Percentiles rank a stretch among this genome's conserved stretches.
Conservation (phyloP, 371 early-diverging fungal species). For the Rhizopus arrhizus region DNA sequence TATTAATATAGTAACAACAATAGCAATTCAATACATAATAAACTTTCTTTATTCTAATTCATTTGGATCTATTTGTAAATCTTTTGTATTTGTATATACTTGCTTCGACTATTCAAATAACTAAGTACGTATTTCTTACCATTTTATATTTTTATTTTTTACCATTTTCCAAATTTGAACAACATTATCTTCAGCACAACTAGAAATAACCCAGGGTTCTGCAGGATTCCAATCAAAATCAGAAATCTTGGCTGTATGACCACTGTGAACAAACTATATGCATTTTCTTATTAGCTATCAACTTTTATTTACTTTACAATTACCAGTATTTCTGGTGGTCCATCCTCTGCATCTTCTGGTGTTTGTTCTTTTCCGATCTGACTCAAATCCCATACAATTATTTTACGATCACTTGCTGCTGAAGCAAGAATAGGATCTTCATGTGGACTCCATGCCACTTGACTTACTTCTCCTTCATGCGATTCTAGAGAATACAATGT, state of each 20-base stretch:
- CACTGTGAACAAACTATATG: constrained; percentile 94
- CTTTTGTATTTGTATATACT: constrained; percentile 34
- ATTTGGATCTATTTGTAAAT: constrained; percentile 22
- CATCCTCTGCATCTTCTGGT: constrained; percentile 96
- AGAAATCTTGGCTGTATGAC: constrained; percentile 95
- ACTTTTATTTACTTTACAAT: constrained; percentile 5
- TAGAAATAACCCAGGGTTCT: constrained; percentile 94
- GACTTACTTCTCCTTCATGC: constrained; percentile 92
- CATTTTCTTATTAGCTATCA: constrained; percentile 10
- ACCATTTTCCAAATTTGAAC: constrained; percentile 99
- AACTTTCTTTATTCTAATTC: constrained; percentile 36
- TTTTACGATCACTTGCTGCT: constrained; percentile 88
- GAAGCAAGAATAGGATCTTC: constrained; percentile 91
- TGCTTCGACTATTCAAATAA: constrained; percentile 32
- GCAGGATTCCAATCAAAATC: constrained; percentile 97
- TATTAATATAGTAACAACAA: too few species aligned
- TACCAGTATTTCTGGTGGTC: constrained; percentile 96
- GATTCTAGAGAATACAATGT: constrained; percentile 85
- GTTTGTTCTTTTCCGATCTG: constrained; percentile 94
- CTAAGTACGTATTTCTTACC: not conserved
- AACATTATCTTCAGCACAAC: constrained; percentile 95
- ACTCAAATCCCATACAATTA: constrained; percentile 96
- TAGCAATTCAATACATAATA: too few species aligned
- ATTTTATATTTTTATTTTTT: constrained; percentile 26
- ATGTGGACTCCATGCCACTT: constrained; percentile 95